These are phyloP conservation scores for Saprolegnia parasitica DNA, from an alignment of 352 stramenopile species.

Conservation along the genomic window DNA sequence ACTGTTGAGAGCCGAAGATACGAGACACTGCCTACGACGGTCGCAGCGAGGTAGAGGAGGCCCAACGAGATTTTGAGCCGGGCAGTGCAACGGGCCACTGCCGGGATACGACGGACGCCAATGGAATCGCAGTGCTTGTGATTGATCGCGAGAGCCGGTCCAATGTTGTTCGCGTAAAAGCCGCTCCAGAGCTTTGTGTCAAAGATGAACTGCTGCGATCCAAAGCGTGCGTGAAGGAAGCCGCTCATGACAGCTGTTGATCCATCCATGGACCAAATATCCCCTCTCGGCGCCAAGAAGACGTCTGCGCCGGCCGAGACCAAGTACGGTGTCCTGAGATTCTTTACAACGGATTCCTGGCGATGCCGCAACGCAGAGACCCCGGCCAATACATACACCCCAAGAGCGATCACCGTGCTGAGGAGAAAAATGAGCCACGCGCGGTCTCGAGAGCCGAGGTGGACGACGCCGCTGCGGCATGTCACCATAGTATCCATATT, in stretches of 20 bases:
- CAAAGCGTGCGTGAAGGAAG: not conserved
- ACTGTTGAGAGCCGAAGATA: slow-evolving; percentile 18
- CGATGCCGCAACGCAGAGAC: not conserved
- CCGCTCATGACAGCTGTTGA: not conserved
- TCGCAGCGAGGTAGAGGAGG: not conserved
- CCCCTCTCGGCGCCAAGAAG: not conserved
- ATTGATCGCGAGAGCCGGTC: not conserved
- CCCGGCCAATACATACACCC: not conserved
- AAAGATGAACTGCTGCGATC: not conserved
- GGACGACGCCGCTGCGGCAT: not conserved
- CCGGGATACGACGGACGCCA: not conserved
- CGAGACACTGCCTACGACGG: slow-evolving; percentile 3
- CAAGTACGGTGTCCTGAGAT: not conserved
- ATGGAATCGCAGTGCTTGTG: not conserved
- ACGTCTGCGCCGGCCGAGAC: not conserved
- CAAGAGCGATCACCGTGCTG: not conserved
- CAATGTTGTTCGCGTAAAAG: not conserved
- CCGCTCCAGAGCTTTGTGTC: not conserved
- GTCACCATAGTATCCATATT: not conserved
- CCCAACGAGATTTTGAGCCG: not conserved
- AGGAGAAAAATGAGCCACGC: not conserved
- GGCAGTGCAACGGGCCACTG: not conserved
- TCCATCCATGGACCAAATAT: not conserved
- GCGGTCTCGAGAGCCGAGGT: not conserved
- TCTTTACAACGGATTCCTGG: not conserved